These are phyloP conservation scores for Hypoxylon sp. DNA, from an alignment of 2,329 filamentous ascomycete genomes.

Conservation along the genomic window DNA sequence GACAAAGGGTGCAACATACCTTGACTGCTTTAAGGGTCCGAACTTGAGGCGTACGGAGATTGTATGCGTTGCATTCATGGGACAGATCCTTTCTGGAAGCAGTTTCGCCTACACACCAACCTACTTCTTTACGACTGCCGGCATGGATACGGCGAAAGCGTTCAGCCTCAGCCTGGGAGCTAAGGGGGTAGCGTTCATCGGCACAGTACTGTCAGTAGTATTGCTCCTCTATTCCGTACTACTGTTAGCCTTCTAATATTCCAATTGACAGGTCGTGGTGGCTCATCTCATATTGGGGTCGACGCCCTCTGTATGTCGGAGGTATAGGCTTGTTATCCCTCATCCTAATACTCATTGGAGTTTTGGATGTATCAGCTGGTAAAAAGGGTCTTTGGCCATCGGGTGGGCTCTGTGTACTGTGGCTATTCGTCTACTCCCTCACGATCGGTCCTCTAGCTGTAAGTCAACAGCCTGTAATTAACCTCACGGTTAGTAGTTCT, in stretches of 20 bases:
- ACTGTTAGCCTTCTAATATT: constrained; percentile 25
- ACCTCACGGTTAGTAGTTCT: background rate
- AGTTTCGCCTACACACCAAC: constrained; percentile 57
- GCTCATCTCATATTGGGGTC: constrained; percentile 56
- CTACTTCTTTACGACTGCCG: constrained; percentile 56
- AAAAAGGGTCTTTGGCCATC: constrained; percentile 58
- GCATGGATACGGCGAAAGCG: constrained; percentile 50
- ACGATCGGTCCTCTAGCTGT: constrained; percentile 64
- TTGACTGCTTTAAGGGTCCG: constrained; percentile 62
- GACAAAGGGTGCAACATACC: constrained; percentile 58
- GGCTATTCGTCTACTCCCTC: constrained; percentile 60
- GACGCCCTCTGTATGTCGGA: constrained; percentile 57
- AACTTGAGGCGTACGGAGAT: constrained; percentile 62
- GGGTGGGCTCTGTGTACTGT: constrained; percentile 60
- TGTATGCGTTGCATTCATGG: constrained; percentile 55
- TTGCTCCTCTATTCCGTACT: constrained; percentile 38
- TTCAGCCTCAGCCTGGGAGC: constrained; percentile 54
- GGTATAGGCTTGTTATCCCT: constrained; percentile 56
- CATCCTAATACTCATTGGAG: constrained; percentile 56
- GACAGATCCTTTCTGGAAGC: constrained; percentile 54
- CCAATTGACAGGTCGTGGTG: constrained; percentile 59
- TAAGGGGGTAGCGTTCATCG: constrained; percentile 55
- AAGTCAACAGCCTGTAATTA: constrained; percentile 31
- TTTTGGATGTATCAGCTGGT: constrained; percentile 59
- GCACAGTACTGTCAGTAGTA: constrained; percentile 57